Percentiles rank a stretch among this genome's conserved stretches.
Conservation (phyloP, 306 rosid species). For the Prunus campanulata region DNA sequence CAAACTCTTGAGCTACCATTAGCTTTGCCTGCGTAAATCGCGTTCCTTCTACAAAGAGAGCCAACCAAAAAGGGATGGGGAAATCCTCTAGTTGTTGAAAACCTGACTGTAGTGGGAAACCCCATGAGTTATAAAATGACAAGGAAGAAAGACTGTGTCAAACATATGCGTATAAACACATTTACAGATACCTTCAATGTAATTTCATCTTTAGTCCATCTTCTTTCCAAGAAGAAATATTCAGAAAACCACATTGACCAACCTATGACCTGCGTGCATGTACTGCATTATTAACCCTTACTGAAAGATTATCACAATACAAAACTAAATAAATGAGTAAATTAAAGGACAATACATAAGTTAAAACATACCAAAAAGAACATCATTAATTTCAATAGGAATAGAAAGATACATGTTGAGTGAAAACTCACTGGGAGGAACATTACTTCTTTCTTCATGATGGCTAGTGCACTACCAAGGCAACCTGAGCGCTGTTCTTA, state of each 20-base stretch:
- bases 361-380: background rate
- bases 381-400: background rate
- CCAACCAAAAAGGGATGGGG: constrained; percentile 82
- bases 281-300: background rate
- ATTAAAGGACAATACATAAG: background rate
- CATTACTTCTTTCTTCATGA: constrained; percentile 71
- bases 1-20: constrained; percentile 69
- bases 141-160: background rate
- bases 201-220: constrained; percentile 69
- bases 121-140: constrained; percentile 8
- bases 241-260: constrained; percentile 99
- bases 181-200: constrained; percentile 51
- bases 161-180: background rate
- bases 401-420: background rate
- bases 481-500: constrained; percentile 71
- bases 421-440: constrained; percentile 66
- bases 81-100: constrained; percentile 51
- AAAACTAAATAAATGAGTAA: background rate
- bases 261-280: constrained; percentile 66
- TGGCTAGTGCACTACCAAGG: constrained; percentile 82
- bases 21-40: constrained; percentile 77
- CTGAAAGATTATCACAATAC: background rate
- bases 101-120: constrained; percentile 56
- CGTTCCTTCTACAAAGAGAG: constrained; percentile 91
- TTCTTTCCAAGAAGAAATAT: constrained; percentile 75